A percentile compares a stretch with the other conserved stretches of the same genome.
phyloP scores from a whole-genome alignment of 2,329 filamentous ascomycete species.

The Furcasterigmium furcatum region DNA sequence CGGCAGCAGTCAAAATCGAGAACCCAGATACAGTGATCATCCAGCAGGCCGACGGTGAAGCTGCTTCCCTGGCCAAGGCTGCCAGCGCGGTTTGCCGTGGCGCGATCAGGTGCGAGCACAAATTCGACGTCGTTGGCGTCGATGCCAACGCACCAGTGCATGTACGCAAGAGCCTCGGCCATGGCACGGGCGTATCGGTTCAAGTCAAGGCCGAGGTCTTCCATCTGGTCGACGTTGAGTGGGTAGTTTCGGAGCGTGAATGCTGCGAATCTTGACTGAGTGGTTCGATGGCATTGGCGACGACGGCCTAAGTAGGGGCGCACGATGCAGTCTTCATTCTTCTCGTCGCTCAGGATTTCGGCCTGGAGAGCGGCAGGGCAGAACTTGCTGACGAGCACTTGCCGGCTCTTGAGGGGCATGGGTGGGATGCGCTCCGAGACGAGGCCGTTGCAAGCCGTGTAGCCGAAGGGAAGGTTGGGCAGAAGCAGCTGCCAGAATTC shows the following conservation, averaged over 20 bases:
- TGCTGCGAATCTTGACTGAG: neutral
- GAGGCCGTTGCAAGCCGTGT: slow-evolving; percentile 19
- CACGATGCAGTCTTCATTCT: slow-evolving; percentile 43
- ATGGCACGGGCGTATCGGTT: slow-evolving; percentile 37
- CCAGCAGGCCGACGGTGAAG: neutral
- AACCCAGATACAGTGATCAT: slow-evolving; percentile 35
- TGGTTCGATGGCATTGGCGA: slow-evolving; percentile 2
- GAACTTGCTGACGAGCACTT: slow-evolving; percentile 15
- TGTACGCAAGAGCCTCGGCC: slow-evolving; percentile 48
- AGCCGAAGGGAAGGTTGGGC: slow-evolving; percentile 13
- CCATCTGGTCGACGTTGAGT: slow-evolving; percentile 40
- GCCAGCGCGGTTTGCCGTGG: slow-evolving; percentile 6
- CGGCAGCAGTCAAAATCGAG: slow-evolving; percentile 43
- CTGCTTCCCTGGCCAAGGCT: neutral
- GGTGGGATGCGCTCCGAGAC: slow-evolving; percentile 24
- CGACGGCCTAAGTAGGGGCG: slow-evolving; percentile 44
- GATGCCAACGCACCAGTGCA: slow-evolving; percentile 35
- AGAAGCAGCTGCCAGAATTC: slow-evolving; percentile 14
- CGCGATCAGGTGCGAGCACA: slow-evolving; percentile 39
- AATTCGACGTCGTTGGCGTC: slow-evolving; percentile 56
- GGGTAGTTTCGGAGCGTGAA: slow-evolving; percentile 9
- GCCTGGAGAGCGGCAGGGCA: slow-evolving; percentile 2
- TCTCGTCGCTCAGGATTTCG: slow-evolving; percentile 14
- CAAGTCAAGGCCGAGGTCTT: slow-evolving; percentile 30
- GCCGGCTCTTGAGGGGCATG: slow-evolving; percentile 8